Evolutionary conservation across 1,284 basidiomycete genomes (phyloP), one percentile per base, ranked within the genome.

Genomic region (Wolfiporia cocos): DNA sequence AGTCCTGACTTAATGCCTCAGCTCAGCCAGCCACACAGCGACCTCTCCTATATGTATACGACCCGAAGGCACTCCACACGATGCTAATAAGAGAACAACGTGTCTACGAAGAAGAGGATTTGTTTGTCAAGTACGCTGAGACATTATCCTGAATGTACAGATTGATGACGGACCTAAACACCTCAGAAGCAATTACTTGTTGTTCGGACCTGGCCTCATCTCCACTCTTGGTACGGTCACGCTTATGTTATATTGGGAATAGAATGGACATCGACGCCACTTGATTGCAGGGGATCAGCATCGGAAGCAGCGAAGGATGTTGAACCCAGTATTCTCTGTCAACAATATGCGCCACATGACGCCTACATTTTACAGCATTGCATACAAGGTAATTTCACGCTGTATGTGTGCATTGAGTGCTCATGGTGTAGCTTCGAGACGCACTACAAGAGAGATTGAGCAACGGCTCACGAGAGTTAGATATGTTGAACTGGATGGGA

Each of bases 401-500:
- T 15, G 40, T 14, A 37, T 44, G 7, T 38, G 38, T 7, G 46
- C 43, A 17, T 20, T 7, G 2, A 5, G 21, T 4, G 9, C 12
- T 15, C 17, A 28, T 19, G 15, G 24, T 10, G 6, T 29, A 57
- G 59, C 50, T 58, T 4, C 47, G 46, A 10, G 46, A 49, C 15
- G 52, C 51, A 3, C 43, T 59, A 9, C 35, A 29, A 15, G 26
- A 18, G n/a, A 50, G 44, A 20, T 47, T 50, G 15, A n/a, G 23
- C 3, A 28, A 31, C 23, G 56, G 51, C 19, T 47, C 52, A 2
- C 44, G 44, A 11, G 59, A 57, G 34, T 38, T 66, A 24, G 58
- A 67, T 38, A 43, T 68, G 31, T 43, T 61, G 14, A 34, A 48
- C 11, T 65, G 64, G 58, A 58, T 60, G 53, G 55, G 55, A 11